These are phyloP conservation scores for Orbilia oligospora DNA, from an alignment of 2,329 filamentous ascomycete species.

Conservation along the genomic window DNA sequence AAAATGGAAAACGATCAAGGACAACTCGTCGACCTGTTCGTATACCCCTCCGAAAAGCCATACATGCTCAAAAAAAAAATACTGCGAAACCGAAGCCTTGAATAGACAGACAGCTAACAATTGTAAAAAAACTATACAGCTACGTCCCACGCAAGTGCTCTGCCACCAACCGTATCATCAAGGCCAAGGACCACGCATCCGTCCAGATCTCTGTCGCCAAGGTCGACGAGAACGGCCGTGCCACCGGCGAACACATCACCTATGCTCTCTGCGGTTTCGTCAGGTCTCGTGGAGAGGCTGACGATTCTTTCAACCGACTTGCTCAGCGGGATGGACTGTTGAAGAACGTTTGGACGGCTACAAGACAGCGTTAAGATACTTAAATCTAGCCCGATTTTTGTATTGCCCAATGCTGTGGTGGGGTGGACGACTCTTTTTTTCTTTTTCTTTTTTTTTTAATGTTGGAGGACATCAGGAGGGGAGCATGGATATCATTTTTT, in stretches of 20 bases:
- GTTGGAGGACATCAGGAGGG: background rate
- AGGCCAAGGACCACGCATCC: constrained; percentile 99
- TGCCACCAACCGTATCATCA: constrained; percentile 99
- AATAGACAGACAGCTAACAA: constrained; percentile 52
- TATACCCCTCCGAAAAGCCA: constrained; percentile 61
- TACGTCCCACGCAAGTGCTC: constrained; percentile 99
- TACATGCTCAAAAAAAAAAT: too few relatives aligned
- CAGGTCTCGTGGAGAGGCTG: constrained; percentile 96
- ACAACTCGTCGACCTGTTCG: constrained; percentile 99
- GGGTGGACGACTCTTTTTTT: background rate
- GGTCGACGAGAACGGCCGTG: constrained; percentile 98
- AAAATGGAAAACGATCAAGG: constrained; percentile 99
- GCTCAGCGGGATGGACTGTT: constrained; percentile 95
- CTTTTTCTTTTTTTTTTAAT: constrained; percentile 5
- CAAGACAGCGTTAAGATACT: constrained; percentile 70
- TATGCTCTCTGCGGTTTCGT: constrained; percentile 99
- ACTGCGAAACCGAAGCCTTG: background rate
- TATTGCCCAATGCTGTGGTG: background rate
- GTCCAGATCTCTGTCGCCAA: constrained; percentile 98
- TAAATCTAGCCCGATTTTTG: background rate
- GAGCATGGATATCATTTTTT: background rate
- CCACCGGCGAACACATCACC: constrained; percentile 93
- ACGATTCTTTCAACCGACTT: constrained; percentile 94
- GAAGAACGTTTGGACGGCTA: constrained; percentile 94
- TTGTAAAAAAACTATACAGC: constrained; percentile 69